These are phyloP conservation scores for Thozetella sp. DNA, from an alignment of 495 filamentous ascomycete genomes.

Conservation along the genomic window DNA sequence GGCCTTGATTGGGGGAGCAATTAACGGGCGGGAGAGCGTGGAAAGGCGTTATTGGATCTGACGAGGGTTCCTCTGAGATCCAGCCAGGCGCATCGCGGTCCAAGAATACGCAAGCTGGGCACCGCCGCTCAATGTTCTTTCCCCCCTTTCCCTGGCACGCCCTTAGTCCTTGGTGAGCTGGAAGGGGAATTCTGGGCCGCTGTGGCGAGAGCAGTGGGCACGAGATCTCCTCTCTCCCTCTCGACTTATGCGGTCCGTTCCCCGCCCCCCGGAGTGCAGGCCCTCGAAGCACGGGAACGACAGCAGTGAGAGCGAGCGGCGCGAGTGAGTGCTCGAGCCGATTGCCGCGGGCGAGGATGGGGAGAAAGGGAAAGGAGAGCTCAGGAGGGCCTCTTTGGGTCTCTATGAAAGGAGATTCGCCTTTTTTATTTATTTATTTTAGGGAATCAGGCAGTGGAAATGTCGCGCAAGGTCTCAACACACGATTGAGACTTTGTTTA, in stretches of 20 bases:
- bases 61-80: conserved; percentile 7
- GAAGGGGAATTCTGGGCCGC: not conserved
- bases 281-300: no score
- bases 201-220: no score
- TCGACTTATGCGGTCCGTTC: no score
- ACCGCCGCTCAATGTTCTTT: not conserved
- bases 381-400: not conserved
- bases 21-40: conserved; percentile 24
- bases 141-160: no score
- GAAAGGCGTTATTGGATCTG: conserved; percentile 26
- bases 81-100: conserved; percentile 6
- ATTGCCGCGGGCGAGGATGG: no score
- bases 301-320: no score
- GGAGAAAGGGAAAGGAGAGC: no score
- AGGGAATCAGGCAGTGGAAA: not conserved
- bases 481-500: not conserved
- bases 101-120: not conserved
- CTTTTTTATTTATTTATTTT: not conserved
- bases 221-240: no score
- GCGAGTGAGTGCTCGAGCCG: no score
- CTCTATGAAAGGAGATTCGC: not conserved
- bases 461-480: not conserved
- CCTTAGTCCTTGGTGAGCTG: not conserved
- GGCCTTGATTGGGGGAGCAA: conserved; percentile 30
- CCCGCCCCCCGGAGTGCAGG: no score